Evolutionary conservation across 257 asterid genomes (phyloP).

Genomic region (Paraleonurus japonicus): DNA sequence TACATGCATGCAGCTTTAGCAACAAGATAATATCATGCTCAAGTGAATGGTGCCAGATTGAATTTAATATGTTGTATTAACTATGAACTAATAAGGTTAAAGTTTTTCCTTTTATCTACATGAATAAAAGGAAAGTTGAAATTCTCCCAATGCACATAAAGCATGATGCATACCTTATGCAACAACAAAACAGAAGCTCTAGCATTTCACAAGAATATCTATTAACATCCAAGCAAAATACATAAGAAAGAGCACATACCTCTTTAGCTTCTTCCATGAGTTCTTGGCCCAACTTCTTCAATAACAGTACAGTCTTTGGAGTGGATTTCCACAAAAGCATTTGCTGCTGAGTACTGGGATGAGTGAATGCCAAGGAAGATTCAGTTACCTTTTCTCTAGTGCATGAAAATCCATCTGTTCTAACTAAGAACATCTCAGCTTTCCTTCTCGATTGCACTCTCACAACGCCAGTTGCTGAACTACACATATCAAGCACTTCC

Average conservation of each 20-base stretch:
- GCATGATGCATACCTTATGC: slow-evolving; percentile 9
- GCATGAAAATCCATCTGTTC: slow-evolving; percentile 97
- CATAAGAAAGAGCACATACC: slow-evolving; percentile 41
- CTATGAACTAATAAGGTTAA: background rate
- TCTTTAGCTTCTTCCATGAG: slow-evolving; percentile 98
- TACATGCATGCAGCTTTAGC: background rate
- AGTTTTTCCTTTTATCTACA: slow-evolving; percentile 2
- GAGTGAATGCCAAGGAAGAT: slow-evolving; percentile 95
- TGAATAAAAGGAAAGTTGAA: background rate
- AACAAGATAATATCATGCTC: slow-evolving; percentile 18
- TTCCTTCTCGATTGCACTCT: slow-evolving; percentile 95
- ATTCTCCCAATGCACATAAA: slow-evolving; percentile 6
- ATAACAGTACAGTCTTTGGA: slow-evolving; percentile 82
- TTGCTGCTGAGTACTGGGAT: slow-evolving; percentile 98
- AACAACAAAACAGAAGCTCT: slow-evolving; percentile 9
- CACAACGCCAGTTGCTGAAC: slow-evolving; percentile 94
- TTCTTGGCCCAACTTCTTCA: slow-evolving; percentile 92
- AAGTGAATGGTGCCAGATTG: background rate
- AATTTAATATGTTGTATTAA: background rate
- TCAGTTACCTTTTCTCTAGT: slow-evolving; percentile 93
- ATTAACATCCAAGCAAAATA: slow-evolving; percentile 9
- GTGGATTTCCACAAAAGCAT: slow-evolving; percentile 97
- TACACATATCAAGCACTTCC: slow-evolving; percentile 81
- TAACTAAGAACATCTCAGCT: slow-evolving; percentile 98
- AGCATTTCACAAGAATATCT: slow-evolving; percentile 13